Evolutionary conservation across 2,329 filamentous ascomycete genomes (phyloP).

Genomic region (Orbilia ellipsospora): DNA sequence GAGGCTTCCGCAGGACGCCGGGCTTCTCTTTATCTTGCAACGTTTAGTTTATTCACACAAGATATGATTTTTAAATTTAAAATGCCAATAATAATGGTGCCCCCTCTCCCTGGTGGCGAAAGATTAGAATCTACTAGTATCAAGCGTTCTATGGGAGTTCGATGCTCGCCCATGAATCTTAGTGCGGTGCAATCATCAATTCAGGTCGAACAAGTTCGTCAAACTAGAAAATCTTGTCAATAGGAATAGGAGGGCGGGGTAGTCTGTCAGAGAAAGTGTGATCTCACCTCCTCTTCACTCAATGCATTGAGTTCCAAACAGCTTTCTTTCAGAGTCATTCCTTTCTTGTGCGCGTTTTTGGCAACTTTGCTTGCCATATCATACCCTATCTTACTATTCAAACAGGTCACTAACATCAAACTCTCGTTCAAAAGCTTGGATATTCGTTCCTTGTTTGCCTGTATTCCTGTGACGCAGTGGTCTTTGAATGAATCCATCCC

Average conservation of each 20-base stretch:
- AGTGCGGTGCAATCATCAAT: conserved; percentile 88
- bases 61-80: too few relatives aligned
- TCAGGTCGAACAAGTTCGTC: conserved; percentile 89
- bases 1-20: too few relatives aligned
- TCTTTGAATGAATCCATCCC: conserved; percentile 95
- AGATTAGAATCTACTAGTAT: too few relatives aligned
- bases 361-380: conserved; percentile 97
- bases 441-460: conserved; percentile 95
- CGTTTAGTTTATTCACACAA: too few relatives aligned
- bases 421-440: conserved; percentile 90
- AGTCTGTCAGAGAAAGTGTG: neutral
- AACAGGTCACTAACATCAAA: conserved; percentile 96
- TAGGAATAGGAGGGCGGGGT: neutral
- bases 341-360: conserved; percentile 99
- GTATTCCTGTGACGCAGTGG: conserved; percentile 86
- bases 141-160: neutral
- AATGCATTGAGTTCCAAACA: conserved; percentile 93
- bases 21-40: neutral
- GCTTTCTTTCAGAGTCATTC: conserved; percentile 89
- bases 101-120: too few relatives aligned
- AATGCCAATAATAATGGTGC: too few relatives aligned
- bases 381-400: conserved; percentile 97
- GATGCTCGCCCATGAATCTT: neutral
- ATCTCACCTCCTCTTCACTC: conserved; percentile 74
- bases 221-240: conserved; percentile 67